Conservation (phyloP, 1,284 basidiomycete species). For the Sparassis latifolia region DNA sequence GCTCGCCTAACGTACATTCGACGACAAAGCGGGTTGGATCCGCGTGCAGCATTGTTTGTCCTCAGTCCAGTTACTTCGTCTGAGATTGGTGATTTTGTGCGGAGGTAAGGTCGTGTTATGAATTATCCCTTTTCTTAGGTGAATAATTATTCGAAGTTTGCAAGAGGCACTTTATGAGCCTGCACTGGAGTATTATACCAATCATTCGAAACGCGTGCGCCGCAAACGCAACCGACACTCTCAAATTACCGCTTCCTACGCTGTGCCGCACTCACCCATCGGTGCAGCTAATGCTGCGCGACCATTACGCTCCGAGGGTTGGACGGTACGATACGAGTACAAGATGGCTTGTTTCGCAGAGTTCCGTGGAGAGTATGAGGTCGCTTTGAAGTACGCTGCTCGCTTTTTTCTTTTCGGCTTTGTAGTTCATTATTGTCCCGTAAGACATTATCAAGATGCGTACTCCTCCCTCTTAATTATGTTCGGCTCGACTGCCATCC, state of each 20-base stretch:
- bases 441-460: slow-evolving; percentile 87
- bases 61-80: slow-evolving; percentile 81
- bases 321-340: slow-evolving; percentile 95
- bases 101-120: slow-evolving; percentile 41
- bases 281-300: slow-evolving; percentile 39
- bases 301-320: slow-evolving; percentile 78
- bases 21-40: slow-evolving; percentile 82
- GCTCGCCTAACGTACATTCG: slow-evolving; percentile 80
- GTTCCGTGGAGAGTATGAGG: slow-evolving; percentile 84
- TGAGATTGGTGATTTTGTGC: slow-evolving; percentile 83
- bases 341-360: slow-evolving; percentile 97
- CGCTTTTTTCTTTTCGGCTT: slow-evolving; percentile 10
- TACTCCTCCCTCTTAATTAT: slow-evolving; percentile 78
- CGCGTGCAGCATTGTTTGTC: slow-evolving; percentile 89
- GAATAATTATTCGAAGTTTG: slow-evolving; percentile 40
- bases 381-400: slow-evolving; percentile 68
- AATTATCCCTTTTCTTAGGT: too few species aligned
- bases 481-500: slow-evolving; percentile 80
- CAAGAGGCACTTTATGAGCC: slow-evolving; percentile 85
- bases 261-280: slow-evolving; percentile 36
- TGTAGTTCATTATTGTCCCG: not conserved
- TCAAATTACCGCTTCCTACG: slow-evolving; percentile 41
- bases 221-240: slow-evolving; percentile 80
- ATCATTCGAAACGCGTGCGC: slow-evolving; percentile 86
- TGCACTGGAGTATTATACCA: slow-evolving; percentile 87